Evolutionary conservation across 345 rosid species (phyloP).

Genomic region (Eucalyptus fibrosa): DNA sequence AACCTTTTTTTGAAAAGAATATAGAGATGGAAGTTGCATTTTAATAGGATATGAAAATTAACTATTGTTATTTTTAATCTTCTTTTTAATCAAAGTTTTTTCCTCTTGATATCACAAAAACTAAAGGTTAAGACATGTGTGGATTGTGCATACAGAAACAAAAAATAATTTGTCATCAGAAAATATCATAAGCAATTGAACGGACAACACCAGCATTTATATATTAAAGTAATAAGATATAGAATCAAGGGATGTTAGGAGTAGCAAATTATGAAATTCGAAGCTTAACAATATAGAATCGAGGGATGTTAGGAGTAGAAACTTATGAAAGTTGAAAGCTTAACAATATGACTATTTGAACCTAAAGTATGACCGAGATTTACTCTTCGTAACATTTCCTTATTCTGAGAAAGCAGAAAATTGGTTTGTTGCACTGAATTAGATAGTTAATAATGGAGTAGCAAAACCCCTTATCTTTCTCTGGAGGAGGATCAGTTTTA

Average conservation of each 20-base stretch:
- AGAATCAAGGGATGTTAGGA: neutral
- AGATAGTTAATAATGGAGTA: neutral
- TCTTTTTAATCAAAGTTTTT: neutral
- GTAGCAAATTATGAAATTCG: neutral
- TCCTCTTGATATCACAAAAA: neutral
- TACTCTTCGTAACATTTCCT: neutral
- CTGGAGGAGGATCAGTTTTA: neutral
- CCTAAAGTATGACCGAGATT: neutral
- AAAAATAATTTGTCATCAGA: neutral
- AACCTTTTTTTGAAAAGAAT: neutral
- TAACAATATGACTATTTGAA: neutral
- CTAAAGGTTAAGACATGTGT: neutral
- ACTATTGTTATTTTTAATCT: neutral
- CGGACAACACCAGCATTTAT: neutral
- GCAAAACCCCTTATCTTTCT: neutral
- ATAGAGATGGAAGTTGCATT: neutral
- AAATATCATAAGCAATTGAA: neutral
- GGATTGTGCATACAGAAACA: neutral
- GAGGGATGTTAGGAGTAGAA: neutral
- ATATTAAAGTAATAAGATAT: neutral
- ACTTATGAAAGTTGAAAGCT: neutral
- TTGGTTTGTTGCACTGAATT: neutral
- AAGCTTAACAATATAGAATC: neutral
- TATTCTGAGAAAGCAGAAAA: neutral
- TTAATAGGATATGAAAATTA: neutral